A percentile compares a stretch with the other conserved stretches of the same genome.
Conservation (phyloP, 2,329 filamentous ascomycete species). For the Paraphaeosphaeria sporulosa region DNA sequence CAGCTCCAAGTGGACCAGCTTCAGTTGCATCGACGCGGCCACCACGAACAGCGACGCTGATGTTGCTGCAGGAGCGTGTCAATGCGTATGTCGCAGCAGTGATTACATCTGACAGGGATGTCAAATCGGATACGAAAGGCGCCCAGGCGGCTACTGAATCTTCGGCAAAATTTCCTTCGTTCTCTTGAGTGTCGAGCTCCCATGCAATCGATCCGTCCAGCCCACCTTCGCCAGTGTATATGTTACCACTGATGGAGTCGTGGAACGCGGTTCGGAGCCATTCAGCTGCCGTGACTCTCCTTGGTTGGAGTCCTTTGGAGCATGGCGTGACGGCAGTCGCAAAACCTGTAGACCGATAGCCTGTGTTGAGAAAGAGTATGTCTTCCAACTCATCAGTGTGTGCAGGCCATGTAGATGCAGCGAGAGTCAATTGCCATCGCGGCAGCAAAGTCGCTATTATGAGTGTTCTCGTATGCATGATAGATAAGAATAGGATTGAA, state of each 20-base stretch:
- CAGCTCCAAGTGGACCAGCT: conserved; percentile 57
- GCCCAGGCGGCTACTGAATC: conserved; percentile 55
- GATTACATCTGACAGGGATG: conserved; percentile 65
- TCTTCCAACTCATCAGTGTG: conserved; percentile 68
- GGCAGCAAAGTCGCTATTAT: conserved; percentile 19
- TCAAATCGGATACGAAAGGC: conserved; percentile 60
- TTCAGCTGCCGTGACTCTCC: conserved; percentile 66
- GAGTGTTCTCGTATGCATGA: conserved; percentile 19
- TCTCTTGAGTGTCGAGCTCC: conserved; percentile 64
- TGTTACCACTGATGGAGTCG: conserved; percentile 64
- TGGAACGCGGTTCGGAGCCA: conserved; percentile 70
- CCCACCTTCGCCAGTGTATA: conserved; percentile 59
- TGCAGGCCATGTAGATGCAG: conserved; percentile 68
- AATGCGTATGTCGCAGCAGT: conserved; percentile 66
- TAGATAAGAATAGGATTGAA: conserved; percentile 4
- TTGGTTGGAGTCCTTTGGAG: conserved; percentile 51
- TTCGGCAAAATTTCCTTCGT: conserved; percentile 63
- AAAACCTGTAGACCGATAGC: conserved; percentile 64
- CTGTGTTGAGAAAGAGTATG: conserved; percentile 67
- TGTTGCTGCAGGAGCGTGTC: conserved; percentile 67
- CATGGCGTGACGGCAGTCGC: conserved; percentile 66
- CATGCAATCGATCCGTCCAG: conserved; percentile 68
- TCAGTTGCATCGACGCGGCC: conserved; percentile 64
- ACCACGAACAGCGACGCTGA: conserved; percentile 60
- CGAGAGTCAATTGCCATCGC: conserved; percentile 26